These are phyloP conservation scores for Fraxinus floribunda DNA, from an alignment of 305 asterid genomes.

Conservation along the genomic window DNA sequence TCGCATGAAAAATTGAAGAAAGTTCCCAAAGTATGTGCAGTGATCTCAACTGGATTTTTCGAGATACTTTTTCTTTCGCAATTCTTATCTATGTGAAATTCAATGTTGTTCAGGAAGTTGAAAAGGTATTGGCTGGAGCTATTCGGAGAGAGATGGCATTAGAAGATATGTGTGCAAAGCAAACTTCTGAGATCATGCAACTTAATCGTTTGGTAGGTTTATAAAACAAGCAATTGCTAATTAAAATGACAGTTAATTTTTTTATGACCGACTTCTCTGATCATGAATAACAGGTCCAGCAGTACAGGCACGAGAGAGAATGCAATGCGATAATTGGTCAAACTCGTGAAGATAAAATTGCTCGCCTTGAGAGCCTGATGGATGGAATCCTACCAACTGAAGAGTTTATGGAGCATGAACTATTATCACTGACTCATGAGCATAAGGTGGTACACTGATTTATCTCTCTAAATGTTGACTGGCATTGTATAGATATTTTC, in stretches of 20 bases:
- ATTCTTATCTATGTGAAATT: slow-evolving; percentile 29
- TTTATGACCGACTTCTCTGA: slow-evolving; percentile 18
- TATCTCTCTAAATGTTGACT: background rate
- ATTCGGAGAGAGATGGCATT: slow-evolving; percentile 99
- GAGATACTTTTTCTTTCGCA: slow-evolving; percentile 14
- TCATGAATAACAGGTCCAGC: slow-evolving; percentile 66
- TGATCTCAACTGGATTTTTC: slow-evolving; percentile 18
- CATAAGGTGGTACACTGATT: slow-evolving; percentile 53
- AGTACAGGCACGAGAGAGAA: slow-evolving; percentile 96
- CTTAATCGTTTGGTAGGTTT: slow-evolving; percentile 84
- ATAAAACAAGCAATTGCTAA: slow-evolving; percentile 14
- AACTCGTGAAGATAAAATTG: slow-evolving; percentile 94
- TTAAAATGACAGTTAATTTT: slow-evolving; percentile 20
- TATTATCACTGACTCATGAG: slow-evolving; percentile 65
- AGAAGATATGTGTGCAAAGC: slow-evolving; percentile 81
- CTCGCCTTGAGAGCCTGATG: slow-evolving; percentile 92
- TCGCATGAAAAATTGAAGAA: slow-evolving; percentile 51
- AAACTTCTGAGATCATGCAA: slow-evolving; percentile 75
- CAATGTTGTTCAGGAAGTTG: slow-evolving; percentile 71
- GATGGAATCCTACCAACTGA: slow-evolving; percentile 84
- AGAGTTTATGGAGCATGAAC: slow-evolving; percentile 89
- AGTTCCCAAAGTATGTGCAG: slow-evolving; percentile 79
- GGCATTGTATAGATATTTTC: slow-evolving; percentile 6
- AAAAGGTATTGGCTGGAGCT: slow-evolving; percentile 95
- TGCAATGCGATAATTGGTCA: slow-evolving; percentile 82